These are phyloP conservation scores for Davidsoniella virescens DNA, from an alignment of 2,329 filamentous ascomycete genomes.

Conservation along the genomic window DNA sequence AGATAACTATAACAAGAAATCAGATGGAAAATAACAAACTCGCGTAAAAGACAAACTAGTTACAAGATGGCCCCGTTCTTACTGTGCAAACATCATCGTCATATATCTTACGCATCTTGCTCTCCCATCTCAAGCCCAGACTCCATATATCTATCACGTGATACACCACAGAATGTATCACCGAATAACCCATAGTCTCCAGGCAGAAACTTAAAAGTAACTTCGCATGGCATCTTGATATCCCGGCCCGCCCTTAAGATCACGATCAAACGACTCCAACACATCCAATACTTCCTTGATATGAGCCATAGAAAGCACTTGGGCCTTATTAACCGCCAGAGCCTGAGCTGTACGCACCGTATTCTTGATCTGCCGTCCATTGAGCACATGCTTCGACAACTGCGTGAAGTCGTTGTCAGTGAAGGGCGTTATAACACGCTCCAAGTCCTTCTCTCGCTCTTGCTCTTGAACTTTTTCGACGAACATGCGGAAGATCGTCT, in stretches of 20 bases:
- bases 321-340: conserved; percentile 59
- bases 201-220: conserved; percentile 36
- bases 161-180: too few species aligned
- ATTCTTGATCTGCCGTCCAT: conserved; percentile 32
- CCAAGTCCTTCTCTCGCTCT: conserved; percentile 22
- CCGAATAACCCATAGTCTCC: too few species aligned
- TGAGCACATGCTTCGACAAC: conserved; percentile 26
- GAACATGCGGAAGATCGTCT: conserved; percentile 72
- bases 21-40: too few species aligned
- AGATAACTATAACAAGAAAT: too few species aligned
- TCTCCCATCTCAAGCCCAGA: too few species aligned
- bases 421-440: conserved; percentile 2
- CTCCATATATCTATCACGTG: too few species aligned
- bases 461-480: conserved; percentile 53
- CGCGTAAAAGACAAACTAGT: too few species aligned
- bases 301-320: conserved; percentile 59
- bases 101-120: too few species aligned
- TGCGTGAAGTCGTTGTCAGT: conserved; percentile 23
- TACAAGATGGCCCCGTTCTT: too few species aligned
- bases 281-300: conserved; percentile 73
- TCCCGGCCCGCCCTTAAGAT: conserved; percentile 65
- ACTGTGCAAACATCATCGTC: too few species aligned
- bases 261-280: conserved; percentile 64
- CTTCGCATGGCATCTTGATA: conserved; percentile 74
- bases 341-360: conserved; percentile 47